These are phyloP conservation scores for Platismatia glauca DNA, from an alignment of 495 filamentous ascomycete species.

Conservation along the genomic window DNA sequence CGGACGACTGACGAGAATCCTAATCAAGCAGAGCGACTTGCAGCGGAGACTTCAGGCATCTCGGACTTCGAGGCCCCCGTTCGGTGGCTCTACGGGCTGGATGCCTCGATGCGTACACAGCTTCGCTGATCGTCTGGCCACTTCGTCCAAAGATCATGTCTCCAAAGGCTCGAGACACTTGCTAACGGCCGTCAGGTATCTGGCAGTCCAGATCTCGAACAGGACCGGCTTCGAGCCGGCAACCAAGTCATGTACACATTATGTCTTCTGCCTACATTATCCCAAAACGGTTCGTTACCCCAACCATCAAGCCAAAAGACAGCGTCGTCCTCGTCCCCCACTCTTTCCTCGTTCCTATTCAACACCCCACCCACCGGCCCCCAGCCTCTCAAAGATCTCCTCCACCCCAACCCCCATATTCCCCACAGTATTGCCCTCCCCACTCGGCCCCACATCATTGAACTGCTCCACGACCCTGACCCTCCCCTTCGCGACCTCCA, in stretches of 20 bases:
- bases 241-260: neutral
- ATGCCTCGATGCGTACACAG: neutral
- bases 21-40: neutral
- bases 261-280: neutral
- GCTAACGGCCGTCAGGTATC: neutral
- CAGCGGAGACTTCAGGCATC: neutral
- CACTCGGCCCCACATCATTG: slow-evolving; percentile 50
- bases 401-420: slow-evolving; percentile 32
- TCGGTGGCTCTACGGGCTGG: neutral
- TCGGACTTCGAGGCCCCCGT: neutral
- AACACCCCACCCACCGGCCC: slow-evolving; percentile 28
- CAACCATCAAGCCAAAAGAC: neutral
- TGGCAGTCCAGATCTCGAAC: neutral
- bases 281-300: neutral
- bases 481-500: slow-evolving; percentile 50
- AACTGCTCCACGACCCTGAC: slow-evolving; percentile 44
- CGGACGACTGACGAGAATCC: neutral
- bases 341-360: neutral
- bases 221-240: too few species aligned
- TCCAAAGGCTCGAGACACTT: neutral
- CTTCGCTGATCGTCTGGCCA: neutral
- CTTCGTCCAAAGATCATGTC: neutral
- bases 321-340: neutral
- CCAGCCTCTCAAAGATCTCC: slow-evolving; percentile 41
- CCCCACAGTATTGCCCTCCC: slow-evolving; percentile 40